phyloP scores from a whole-genome alignment of 768 basidiomycete genomes.

The Boletus huronensis region DNA sequence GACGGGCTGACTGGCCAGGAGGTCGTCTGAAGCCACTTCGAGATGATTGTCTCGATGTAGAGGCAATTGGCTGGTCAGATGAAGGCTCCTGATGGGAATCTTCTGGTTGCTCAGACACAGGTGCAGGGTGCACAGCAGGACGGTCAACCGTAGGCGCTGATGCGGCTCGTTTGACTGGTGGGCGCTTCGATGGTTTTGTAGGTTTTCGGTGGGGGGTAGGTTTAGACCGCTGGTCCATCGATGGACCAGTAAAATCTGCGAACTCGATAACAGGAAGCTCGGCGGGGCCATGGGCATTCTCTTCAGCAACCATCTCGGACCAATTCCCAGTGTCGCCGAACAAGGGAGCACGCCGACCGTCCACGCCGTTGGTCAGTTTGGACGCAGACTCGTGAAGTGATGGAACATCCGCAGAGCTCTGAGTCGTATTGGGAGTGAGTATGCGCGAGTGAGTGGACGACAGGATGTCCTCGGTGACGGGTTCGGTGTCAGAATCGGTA shows the following conservation, averaged over 20 bases:
- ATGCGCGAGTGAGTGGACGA: slow-evolving; percentile 49
- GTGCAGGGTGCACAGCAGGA: slow-evolving; percentile 10
- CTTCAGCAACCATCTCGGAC: slow-evolving; percentile 85
- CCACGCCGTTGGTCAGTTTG: slow-evolving; percentile 26
- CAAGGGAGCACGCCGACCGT: slow-evolving; percentile 44
- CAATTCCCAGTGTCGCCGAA: slow-evolving; percentile 57
- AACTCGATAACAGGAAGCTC: slow-evolving; percentile 82
- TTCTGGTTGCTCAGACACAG: slow-evolving; percentile 13
- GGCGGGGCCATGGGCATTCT: slow-evolving; percentile 57
- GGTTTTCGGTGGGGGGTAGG: slow-evolving; percentile 38
- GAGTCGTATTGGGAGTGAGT: slow-evolving; percentile 66
- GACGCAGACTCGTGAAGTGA: slow-evolving; percentile 22
- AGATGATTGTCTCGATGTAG: slow-evolving; percentile 37
- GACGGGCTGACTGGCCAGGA: slow-evolving; percentile 64
- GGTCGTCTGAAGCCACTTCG: slow-evolving; percentile 32
- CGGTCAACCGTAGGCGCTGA: slow-evolving; percentile 34
- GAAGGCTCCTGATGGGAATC: slow-evolving; percentile 18
- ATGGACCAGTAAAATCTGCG: slow-evolving; percentile 47
- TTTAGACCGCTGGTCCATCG: slow-evolving; percentile 33
- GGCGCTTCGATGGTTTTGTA: slow-evolving; percentile 39
- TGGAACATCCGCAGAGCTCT: slow-evolving; percentile 48
- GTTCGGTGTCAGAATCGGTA: slow-evolving; percentile 71
- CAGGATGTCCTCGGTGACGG: slow-evolving; percentile 59
- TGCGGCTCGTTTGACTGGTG: slow-evolving; percentile 32
- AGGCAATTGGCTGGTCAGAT: slow-evolving; percentile 36